These are phyloP conservation scores for Gynochthodes officinalis DNA, from an alignment of 257 asterid species.

Conservation along the genomic window DNA sequence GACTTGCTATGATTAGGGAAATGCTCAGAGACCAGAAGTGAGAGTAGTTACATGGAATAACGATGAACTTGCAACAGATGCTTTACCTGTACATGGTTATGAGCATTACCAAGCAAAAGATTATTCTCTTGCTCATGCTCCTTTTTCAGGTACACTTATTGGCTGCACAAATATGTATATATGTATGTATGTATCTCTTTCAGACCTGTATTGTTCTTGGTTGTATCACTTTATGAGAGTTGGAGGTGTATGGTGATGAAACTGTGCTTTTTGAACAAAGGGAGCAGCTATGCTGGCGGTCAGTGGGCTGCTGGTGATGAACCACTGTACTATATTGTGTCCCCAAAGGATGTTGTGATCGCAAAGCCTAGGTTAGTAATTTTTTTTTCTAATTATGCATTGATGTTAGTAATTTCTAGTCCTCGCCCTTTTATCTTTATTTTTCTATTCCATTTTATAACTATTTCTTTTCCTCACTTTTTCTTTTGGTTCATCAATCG, in stretches of 20 bases:
- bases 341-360: constrained; percentile 97
- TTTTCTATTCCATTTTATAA: too few species aligned
- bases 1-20: constrained; percentile 57
- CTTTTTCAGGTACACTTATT: constrained; percentile 74
- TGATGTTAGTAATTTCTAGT: too few species aligned
- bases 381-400: constrained; percentile 14
- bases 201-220: neutral
- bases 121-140: constrained; percentile 94
- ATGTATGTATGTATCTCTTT: neutral
- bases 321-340: constrained; percentile 86
- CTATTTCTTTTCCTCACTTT: too few species aligned
- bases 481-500: too few species aligned
- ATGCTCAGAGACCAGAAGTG: constrained; percentile 99
- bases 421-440: too few species aligned
- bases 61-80: constrained; percentile 98
- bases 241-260: constrained; percentile 26
- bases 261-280: constrained; percentile 43
- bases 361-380: constrained; percentile 93
- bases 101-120: constrained; percentile 99
- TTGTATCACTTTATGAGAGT: neutral
- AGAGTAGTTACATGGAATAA: constrained; percentile 87
- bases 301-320: constrained; percentile 99
- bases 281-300: constrained; percentile 95
- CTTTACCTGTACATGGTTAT: constrained; percentile 89
- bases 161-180: constrained; percentile 11